Conservation (phyloP, 1,284 basidiomycete genomes). For the Puccinia sorghi region DNA sequence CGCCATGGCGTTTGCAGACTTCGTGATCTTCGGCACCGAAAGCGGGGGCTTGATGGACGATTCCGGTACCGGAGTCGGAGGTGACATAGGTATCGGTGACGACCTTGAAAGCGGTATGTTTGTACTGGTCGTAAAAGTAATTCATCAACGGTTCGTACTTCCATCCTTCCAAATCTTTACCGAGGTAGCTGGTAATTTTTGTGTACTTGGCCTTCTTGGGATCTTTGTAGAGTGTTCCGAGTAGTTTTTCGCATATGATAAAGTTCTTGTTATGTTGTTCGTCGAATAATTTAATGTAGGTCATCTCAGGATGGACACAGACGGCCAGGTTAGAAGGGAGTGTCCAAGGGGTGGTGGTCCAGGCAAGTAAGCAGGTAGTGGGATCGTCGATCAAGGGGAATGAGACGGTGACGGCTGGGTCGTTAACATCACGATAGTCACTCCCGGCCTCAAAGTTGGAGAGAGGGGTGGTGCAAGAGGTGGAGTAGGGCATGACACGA, state of each 20-base stretch:
- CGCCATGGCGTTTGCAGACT: slow-evolving; percentile 78
- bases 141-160: slow-evolving; percentile 93
- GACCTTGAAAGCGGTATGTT: slow-evolving; percentile 88
- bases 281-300: slow-evolving; percentile 96
- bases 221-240: slow-evolving; percentile 92
- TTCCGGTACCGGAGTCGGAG: slow-evolving; percentile 89
- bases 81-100: slow-evolving; percentile 92
- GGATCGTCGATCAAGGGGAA: slow-evolving; percentile 94
- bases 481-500: slow-evolving; percentile 98
- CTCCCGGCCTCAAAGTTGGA: slow-evolving; percentile 97
- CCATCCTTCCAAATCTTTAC: slow-evolving; percentile 93
- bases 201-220: slow-evolving; percentile 97
- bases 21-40: slow-evolving; percentile 99
- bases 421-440: slow-evolving; percentile 89
- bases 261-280: slow-evolving; percentile 83
- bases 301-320: slow-evolving; percentile 94
- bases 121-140: slow-evolving; percentile 92
- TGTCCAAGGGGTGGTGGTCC: slow-evolving; percentile 99
- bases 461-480: slow-evolving; percentile 90
- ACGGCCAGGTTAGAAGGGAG: slow-evolving; percentile 91
- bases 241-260: slow-evolving; percentile 85
- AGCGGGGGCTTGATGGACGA: slow-evolving; percentile 97
- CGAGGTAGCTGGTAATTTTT: slow-evolving; percentile 81
- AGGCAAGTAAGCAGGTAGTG: slow-evolving; percentile 84
- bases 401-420: slow-evolving; percentile 89